Evolutionary conservation across 2,329 filamentous ascomycete genomes (phyloP), one percentile per base, ranked within the genome.

Genomic region (Tolypocladium amazonense): DNA sequence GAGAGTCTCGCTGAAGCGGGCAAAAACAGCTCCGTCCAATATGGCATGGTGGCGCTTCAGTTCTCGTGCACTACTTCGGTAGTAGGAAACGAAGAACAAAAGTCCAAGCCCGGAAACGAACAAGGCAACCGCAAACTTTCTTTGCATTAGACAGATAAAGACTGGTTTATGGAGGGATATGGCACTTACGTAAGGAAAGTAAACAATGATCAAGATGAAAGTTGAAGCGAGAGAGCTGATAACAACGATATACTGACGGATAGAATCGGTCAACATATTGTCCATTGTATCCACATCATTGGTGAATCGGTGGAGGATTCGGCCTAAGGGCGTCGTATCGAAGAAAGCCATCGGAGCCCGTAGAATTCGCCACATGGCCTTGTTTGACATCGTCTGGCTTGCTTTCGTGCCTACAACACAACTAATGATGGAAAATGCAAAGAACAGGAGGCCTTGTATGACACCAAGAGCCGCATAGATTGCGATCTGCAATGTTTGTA

Each of bases 251-350:
- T 93, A 97, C 86, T 97, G 95, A 64, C 93, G 86, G 75, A 97
- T 90, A 3, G 90, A 88, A 67, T 97, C 93, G 0, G 88, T 88
- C 50, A 97, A 76, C 60, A 87, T 90, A 72, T 96, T 96, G 75
- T 97, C 94, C 91, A 97, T 95, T 59, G 94, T 90, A 69, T 97
- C 91, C 47, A 97, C 89, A 69, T 99, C 94, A 65, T 93, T 88
- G 37, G 91, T 95, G 75, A 97, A 97, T 18, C 94, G 89, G 72
- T 97, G 97, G 27, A 91, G 96, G 71, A 97, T 97, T 39, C 93
- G 88, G 25, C 93, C 94, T 1, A 97, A 81, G 0, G 93, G 94
- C 0, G 94, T 97, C 0, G 94, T 97, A 68, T 99, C 94, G 75
- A 97, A 97, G 76, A 97, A 97, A 4, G 89, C 88, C 91, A 88